Base-by-base conservation (phyloP, 2,329 filamentous ascomycete species). In the Pyrenochaeta sp. region DNA sequence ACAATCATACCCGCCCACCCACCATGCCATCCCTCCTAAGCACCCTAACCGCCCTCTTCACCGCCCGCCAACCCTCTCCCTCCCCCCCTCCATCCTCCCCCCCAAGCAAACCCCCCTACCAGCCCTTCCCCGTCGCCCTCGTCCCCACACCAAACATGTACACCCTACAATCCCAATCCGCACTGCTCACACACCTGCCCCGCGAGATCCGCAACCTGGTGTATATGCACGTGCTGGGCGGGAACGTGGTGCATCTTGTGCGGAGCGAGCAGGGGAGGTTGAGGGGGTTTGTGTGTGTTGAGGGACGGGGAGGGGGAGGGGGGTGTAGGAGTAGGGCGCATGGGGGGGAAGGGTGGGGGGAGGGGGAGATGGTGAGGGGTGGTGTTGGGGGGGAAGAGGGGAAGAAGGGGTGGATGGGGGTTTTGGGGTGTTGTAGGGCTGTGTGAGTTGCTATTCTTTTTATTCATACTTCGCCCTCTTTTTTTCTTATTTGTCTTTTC, bases 151-250 rank as follows among this genome's bases (percentile, higher is more conserved):
- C 29, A 6, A 5, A 31, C 3, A 32, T 41, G 21, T 49, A 49
- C 35, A 15, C 7, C 7, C 26, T 10, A 4, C 45, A 49, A 39
- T 18, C 40, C 11, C 15, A 18, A 8, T 44, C 27, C 18, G 4
- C 37, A 3, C 35, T 49, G 6, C 10, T 41, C 11, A 15, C 30
- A 13, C 40, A 32, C n/a, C 27, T 49, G 4, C 45, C 45, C 2
- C 13, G 44, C 23, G 45, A 49, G 24, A 19, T 49, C 3, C 40
- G 45, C 2, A 36, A 44, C 9, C 21, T 38, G 13, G 39, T 49
- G 8, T 49, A 31, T 35, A 36, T 31, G 11, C 18, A 41, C 11
- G 10, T 35, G 9, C n/a, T 44, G 3, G 45, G 45, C n/a, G 22
- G 24, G n/a, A 26, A 35, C 17, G 27, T 14, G 3, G 20, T 49